Conservation (phyloP, 1,284 basidiomycete genomes). For the Trichosporon sp. region DNA sequence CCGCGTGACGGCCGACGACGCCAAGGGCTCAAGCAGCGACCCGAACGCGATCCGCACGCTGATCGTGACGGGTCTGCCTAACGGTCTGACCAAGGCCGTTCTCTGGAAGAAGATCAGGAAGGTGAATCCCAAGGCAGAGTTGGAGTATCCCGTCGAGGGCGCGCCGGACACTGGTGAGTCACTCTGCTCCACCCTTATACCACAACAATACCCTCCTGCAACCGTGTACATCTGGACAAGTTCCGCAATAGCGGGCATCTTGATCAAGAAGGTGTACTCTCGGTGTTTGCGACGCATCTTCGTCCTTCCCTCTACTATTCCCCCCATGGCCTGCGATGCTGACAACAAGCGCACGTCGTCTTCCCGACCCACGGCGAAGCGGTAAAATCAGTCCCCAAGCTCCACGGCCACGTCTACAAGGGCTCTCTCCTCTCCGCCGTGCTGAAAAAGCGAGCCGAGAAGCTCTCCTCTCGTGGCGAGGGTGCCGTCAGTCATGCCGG, state of each 20-base stretch:
- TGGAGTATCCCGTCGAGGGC: conserved; percentile 57
- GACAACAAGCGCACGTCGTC: conserved; percentile 70
- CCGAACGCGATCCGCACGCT: conserved; percentile 74
- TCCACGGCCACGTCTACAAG: conserved; percentile 93
- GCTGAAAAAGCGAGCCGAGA: conserved; percentile 80
- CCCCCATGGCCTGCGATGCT: too few relatives aligned
- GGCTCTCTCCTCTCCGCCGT: conserved; percentile 79
- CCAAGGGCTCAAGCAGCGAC: conserved; percentile 48
- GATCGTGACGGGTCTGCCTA: conserved; percentile 68
- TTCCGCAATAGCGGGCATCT: too few relatives aligned
- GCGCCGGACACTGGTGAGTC: conserved; percentile 28
- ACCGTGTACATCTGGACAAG: too few relatives aligned
- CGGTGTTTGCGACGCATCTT: too few relatives aligned
- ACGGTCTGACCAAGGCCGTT: conserved; percentile 61
- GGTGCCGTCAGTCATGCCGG: conserved; percentile 56
- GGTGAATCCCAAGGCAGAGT: conserved; percentile 60
- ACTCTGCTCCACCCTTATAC: too few relatives aligned
- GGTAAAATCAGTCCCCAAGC: conserved; percentile 66
- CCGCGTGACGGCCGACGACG: conserved; percentile 10
- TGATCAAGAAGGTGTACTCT: too few relatives aligned
- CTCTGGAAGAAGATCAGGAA: conserved; percentile 84
- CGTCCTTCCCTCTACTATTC: background rate
- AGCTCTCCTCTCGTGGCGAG: conserved; percentile 50
- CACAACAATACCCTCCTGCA: too few relatives aligned
- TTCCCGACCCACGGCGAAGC: conserved; percentile 70